Percentiles rank a stretch among this genome's conserved stretches.
phyloP scores from a whole-genome alignment of 176 grass and related monocot species.

The Eleusine indica region DNA sequence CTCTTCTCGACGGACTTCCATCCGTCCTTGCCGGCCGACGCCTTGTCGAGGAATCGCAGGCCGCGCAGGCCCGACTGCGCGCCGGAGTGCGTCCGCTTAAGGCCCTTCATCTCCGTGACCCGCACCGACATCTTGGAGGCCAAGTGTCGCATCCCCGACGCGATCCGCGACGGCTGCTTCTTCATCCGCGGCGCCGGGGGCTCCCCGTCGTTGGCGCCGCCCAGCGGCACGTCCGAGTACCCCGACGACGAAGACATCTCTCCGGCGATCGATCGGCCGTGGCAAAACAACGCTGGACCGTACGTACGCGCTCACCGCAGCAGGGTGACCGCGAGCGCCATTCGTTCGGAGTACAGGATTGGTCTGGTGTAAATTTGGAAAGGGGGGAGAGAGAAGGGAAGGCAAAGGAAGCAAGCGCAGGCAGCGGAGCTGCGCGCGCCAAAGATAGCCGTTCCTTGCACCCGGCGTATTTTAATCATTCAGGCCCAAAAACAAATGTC shows the following conservation, averaged over 20 bases:
- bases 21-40: conserved; percentile 58
- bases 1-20: conserved; percentile 86
- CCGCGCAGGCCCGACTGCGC: conserved; percentile 57
- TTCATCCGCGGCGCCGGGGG: not conserved
- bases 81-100: conserved; percentile 51
- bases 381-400: not conserved
- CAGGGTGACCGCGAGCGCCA: conserved; percentile 7
- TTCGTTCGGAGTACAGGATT: not conserved
- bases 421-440: conserved; percentile 27
- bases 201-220: not conserved
- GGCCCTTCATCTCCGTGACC: conserved; percentile 48
- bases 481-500: not conserved
- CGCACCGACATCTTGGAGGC: conserved; percentile 49
- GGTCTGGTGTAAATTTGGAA: conserved; percentile 38
- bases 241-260: conserved; percentile 36
- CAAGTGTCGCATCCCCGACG: conserved; percentile 46
- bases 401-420: conserved; percentile 24
- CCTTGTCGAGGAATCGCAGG: conserved; percentile 78
- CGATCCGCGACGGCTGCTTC: conserved; percentile 62
- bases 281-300: not conserved
- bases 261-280: not conserved
- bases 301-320: conserved; percentile 13
- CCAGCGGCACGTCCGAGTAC: conserved; percentile 36
- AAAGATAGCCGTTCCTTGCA: conserved; percentile 34
- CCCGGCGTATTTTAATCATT: not conserved